Evolutionary conservation across 257 asterid species (phyloP).

Genomic region (Striga asiatica): DNA sequence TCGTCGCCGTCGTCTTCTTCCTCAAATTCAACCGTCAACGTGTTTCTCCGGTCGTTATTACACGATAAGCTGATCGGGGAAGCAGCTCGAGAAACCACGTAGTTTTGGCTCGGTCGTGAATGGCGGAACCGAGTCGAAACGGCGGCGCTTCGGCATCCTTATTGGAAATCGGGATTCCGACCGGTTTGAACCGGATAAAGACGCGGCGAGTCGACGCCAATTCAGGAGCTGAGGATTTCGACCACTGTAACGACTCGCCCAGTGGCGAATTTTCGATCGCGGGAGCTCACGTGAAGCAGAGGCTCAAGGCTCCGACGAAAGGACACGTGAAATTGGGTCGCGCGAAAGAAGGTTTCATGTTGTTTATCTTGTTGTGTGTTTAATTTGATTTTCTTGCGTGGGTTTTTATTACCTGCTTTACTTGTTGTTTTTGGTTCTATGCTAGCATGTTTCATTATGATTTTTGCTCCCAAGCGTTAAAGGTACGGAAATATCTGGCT

Average conservation of each 20-base stretch:
- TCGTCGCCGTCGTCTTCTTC: no score
- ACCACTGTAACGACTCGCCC: constrained; percentile 44
- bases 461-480: not conserved
- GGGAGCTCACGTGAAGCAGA: constrained; percentile 40
- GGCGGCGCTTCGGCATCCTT: constrained; percentile 25
- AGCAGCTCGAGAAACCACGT: constrained; percentile 4
- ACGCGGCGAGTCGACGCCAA: constrained; percentile 50
- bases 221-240: constrained; percentile 38
- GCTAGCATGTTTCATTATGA: not conserved
- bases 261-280: constrained; percentile 28
- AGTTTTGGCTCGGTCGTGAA: constrained; percentile 16
- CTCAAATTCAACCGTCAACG: constrained; percentile 9
- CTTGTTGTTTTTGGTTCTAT: not conserved
- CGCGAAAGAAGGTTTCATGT: constrained; percentile 51
- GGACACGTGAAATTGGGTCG: constrained; percentile 39
- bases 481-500: not conserved
- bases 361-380: no score
- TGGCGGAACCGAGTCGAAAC: constrained; percentile 55
- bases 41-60: no score
- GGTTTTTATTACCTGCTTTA: not conserved
- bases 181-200: constrained; percentile 85
- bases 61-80: not conserved
- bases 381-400: constrained; percentile 1
- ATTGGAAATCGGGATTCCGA: constrained; percentile 59
- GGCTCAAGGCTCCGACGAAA: constrained; percentile 28